Base-by-base conservation (phyloP, 768 basidiomycete species). In the Pulveroboletus sp. region DNA sequence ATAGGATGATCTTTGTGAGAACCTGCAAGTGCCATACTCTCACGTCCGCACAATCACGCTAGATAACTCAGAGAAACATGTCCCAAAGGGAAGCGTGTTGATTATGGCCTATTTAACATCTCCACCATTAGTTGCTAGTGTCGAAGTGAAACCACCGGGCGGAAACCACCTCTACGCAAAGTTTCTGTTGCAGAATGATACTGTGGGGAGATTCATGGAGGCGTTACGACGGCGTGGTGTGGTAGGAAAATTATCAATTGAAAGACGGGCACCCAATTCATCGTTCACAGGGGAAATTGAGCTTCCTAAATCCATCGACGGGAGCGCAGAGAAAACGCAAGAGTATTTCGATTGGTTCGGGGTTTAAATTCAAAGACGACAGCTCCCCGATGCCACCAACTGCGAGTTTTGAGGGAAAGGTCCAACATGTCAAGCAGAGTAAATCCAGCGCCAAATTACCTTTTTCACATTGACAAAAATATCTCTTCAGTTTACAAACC, bases 1-100 rank as follows among this genome's bases (percentile, higher is more conserved):
- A 46, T 45, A 76, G 81, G 76, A 71, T 15, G 79, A 76, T 50
- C 60, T 67, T 39, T 71, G 76, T 39, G 82, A 84, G 36, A 80
- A 78, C 5, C 64, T 84, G 18, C 70, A 73, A 45, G 64, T 80
- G 3, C 65, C 68, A 4, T 82, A 77, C 59, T 24, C 55, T 67
- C 40, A 61, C 61, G n/a, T 63, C 50, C 48, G 55, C 51, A 57
- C 57, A 24, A 58, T 66, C 43, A 60, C 59, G 38, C 31, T 69
- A 26, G 45, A 61, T 56, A 47, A 59, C 37, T 63, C 65, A 15
- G 58, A 62, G 17, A 48, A 58, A 51, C 24, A 47, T 31, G 49
- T 40, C 24, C 49, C 62, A 0, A 48, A 52, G 39, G 57, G 57
- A 36, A 62, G 52, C 46, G 52, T 56, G 9, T 31, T 26, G 18